A percentile compares a stretch with the other conserved stretches of the same genome.
Evolutionary conservation across 805 yeast species (phyloP).

Genomic region (Teunomyces stri): DNA sequence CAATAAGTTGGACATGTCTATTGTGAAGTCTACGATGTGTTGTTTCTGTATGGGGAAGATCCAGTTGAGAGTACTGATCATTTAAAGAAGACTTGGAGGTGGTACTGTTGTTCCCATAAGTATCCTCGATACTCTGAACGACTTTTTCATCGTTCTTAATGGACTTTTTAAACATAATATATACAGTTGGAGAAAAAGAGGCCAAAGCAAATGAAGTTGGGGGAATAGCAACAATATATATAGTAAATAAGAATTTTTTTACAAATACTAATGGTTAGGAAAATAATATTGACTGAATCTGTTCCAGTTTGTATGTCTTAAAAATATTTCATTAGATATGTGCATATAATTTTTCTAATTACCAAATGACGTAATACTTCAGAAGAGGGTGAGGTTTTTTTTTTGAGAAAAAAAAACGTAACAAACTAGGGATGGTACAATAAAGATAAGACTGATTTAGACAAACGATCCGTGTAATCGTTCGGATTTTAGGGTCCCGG

Average conservation of each 20-base stretch:
- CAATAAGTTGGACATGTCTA: constrained; percentile 75
- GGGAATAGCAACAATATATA: neutral
- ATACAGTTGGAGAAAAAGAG: neutral
- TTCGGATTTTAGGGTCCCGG: neutral
- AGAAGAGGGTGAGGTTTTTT: neutral
- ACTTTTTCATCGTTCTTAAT: neutral
- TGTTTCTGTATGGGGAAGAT: constrained; percentile 10
- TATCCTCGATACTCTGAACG: constrained; percentile 1
- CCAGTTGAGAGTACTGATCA: constrained; percentile 1
- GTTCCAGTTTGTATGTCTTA: neutral
- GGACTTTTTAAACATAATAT: neutral
- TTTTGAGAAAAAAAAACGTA: neutral
- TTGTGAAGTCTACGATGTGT: constrained; percentile 49
- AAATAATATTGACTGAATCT: neutral
- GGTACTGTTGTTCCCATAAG: constrained; percentile 1
- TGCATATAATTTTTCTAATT: neutral
- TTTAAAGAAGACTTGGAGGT: constrained; percentile 5
- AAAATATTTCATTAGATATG: neutral
- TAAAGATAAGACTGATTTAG: neutral
- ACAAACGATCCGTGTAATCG: neutral
- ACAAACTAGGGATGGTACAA: neutral
- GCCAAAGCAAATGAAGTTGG: neutral
- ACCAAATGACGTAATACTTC: neutral
- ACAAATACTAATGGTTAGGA: neutral
- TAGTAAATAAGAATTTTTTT: neutral